Conservation (phyloP, 2,329 filamentous ascomycete species). For the Phaeosphaeriaceae sp. region DNA sequence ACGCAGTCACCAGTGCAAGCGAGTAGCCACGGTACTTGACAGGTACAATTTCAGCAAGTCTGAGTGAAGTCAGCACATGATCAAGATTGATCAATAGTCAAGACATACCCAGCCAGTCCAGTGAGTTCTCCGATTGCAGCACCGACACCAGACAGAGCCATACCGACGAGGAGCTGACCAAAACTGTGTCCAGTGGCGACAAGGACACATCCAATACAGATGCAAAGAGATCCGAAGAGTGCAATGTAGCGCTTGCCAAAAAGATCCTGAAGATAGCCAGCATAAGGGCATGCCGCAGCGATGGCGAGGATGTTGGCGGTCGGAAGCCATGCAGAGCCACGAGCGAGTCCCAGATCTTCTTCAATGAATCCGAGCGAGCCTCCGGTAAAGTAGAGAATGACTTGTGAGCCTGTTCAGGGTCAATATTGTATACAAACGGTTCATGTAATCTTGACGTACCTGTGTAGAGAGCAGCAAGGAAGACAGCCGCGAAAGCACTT, state of each 20-base stretch:
- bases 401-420: conserved; percentile 35
- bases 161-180: conserved; percentile 42
- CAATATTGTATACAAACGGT: neutral
- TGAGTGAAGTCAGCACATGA: conserved; percentile 8
- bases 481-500: conserved; percentile 45
- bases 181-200: conserved; percentile 41
- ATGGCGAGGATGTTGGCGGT: conserved; percentile 47
- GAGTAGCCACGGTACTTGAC: conserved; percentile 44
- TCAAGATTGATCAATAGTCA: neutral
- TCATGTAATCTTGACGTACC: conserved; percentile 12
- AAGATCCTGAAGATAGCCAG: conserved; percentile 46
- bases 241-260: conserved; percentile 47
- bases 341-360: conserved; percentile 30
- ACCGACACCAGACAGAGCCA: conserved; percentile 43
- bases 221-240: conserved; percentile 37
- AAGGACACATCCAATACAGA: conserved; percentile 39
- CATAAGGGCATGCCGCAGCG: conserved; percentile 42
- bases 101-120: conserved; percentile 42
- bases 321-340: conserved; percentile 40
- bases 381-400: conserved; percentile 45
- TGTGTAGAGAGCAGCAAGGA: conserved; percentile 48
- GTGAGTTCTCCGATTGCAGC: conserved; percentile 45
- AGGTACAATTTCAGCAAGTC: conserved; percentile 43
- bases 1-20: conserved; percentile 41
- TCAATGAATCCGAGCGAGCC: conserved; percentile 41